A percentile compares a stretch with the other conserved stretches of the same genome.
phyloP scores from a whole-genome alignment of 768 basidiomycete species.

The Russula sp. region DNA sequence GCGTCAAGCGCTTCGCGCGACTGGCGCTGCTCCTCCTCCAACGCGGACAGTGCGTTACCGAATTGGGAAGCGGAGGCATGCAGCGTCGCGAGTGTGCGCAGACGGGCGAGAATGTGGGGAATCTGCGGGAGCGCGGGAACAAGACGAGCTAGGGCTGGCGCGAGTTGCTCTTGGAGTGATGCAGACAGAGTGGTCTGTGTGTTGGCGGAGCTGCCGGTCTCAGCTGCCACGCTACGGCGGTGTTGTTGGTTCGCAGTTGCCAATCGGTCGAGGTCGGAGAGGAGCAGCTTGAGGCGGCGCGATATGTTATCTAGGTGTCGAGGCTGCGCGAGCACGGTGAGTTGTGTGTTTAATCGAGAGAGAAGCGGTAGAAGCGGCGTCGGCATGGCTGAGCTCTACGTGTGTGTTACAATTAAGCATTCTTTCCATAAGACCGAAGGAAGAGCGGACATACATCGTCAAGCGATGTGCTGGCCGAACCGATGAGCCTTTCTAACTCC shows the following conservation, averaged over 20 bases:
- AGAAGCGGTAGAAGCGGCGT: conserved; percentile 79
- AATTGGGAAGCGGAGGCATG: conserved; percentile 82
- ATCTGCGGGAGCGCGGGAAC: conserved; percentile 73
- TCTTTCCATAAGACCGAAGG: background rate
- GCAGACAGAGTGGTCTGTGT: conserved; percentile 26
- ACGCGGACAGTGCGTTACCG: conserved; percentile 51
- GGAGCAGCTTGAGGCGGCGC: conserved; percentile 83
- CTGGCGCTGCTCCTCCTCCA: conserved; percentile 71
- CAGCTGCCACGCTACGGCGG: conserved; percentile 32
- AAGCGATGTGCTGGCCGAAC: conserved; percentile 68
- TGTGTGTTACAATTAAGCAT: conserved; percentile 1
- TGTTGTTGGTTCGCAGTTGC: conserved; percentile 37
- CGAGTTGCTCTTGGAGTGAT: conserved; percentile 50
- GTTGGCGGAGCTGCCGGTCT: conserved; percentile 10
- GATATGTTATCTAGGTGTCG: conserved; percentile 95
- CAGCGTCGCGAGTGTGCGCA: conserved; percentile 76
- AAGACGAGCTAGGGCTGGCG: conserved; percentile 65
- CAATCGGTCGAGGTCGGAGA: conserved; percentile 87
- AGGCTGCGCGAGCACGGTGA: conserved; percentile 87
- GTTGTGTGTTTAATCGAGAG: conserved; percentile 74
- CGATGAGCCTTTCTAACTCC: conserved; percentile 76
- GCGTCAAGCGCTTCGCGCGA: conserved; percentile 59
- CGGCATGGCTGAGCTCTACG: conserved; percentile 63
- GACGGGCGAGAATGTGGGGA: conserved; percentile 82
- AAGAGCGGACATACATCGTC: conserved; percentile 61